Conservation (phyloP, 768 basidiomycete genomes). For the Suillus lakei region DNA sequence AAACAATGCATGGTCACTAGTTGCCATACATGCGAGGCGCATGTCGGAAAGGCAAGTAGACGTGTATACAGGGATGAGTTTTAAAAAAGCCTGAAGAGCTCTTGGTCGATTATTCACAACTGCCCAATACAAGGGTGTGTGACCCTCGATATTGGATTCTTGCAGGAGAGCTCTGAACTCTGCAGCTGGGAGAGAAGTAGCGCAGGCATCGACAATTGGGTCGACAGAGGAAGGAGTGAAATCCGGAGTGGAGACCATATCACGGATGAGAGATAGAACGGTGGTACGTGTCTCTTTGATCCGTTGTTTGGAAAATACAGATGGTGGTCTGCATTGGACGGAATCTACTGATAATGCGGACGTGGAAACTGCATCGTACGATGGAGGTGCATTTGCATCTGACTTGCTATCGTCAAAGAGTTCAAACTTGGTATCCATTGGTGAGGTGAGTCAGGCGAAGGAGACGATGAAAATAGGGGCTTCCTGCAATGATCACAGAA, state of each 20-base stretch:
- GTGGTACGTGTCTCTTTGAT: neutral
- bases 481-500: neutral
- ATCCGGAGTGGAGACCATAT: neutral
- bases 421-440: neutral
- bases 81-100: neutral
- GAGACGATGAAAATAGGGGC: neutral
- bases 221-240: neutral
- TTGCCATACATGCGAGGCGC: neutral
- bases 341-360: neutral
- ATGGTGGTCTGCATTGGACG: neutral
- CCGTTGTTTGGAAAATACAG: neutral
- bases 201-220: neutral
- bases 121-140: conserved; percentile 1
- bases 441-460: neutral
- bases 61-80: neutral
- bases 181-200: neutral
- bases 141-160: neutral
- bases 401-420: neutral
- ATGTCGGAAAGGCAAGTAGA: neutral
- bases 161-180: neutral
- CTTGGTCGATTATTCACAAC: neutral
- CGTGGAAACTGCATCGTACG: neutral
- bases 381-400: neutral
- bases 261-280: conserved; percentile 6
- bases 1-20: neutral